Evolutionary conservation across 2,329 filamentous ascomycete species (phyloP).

Genomic region (Ophiostoma sp.): DNA sequence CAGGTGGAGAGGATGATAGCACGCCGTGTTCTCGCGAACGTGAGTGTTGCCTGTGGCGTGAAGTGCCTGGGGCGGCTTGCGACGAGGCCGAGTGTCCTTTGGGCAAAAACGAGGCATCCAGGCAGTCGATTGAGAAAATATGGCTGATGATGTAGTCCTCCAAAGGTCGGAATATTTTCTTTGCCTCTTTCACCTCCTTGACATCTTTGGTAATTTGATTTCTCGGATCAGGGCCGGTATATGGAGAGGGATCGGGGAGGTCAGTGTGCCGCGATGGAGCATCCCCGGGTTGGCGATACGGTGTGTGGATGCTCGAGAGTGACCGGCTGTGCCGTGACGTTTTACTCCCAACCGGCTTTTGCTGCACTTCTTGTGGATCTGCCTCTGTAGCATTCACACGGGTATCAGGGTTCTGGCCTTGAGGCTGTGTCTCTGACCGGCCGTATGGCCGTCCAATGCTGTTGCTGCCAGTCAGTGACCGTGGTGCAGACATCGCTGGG

Average conservation of each 20-base stretch:
- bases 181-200: slow-evolving; percentile 30
- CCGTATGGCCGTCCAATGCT: neutral
- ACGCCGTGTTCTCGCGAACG: neutral
- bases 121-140: slow-evolving; percentile 62
- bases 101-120: slow-evolving; percentile 67
- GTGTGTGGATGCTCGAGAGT: neutral
- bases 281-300: neutral
- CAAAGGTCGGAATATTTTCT: slow-evolving; percentile 64
- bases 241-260: neutral
- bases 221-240: neutral
- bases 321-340: neutral
- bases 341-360: neutral
- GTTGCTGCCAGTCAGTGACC: slow-evolving; percentile 2
- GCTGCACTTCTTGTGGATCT: neutral
- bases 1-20: neutral
- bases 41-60: neutral
- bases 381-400: neutral
- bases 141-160: slow-evolving; percentile 70
- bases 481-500: neutral
- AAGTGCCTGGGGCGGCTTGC: neutral
- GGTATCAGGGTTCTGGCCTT: neutral
- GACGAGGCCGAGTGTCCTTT: neutral
- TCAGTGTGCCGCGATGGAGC: neutral
- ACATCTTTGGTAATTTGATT: neutral
- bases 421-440: neutral